A percentile compares a stretch with the other conserved stretches of the same genome.
Conservation (phyloP, 306 rosid species). For the Quercus cerris region DNA sequence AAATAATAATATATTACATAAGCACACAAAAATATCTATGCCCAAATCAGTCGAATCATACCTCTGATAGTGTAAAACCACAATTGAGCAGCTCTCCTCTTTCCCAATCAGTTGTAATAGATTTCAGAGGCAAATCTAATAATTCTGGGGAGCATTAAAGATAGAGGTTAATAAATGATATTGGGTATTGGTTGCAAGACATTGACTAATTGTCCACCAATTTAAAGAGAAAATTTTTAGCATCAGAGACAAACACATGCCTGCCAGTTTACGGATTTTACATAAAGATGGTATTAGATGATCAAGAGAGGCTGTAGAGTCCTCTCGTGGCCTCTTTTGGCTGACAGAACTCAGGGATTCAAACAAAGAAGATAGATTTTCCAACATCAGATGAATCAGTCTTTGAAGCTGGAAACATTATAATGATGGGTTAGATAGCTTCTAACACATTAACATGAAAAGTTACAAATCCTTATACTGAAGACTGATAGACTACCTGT, state of each 20-base stretch:
- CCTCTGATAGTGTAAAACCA: constrained; percentile 72
- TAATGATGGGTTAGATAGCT: constrained; percentile 25
- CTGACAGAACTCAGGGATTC: constrained; percentile 48
- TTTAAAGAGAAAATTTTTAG: constrained; percentile 5
- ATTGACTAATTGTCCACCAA: constrained; percentile 2
- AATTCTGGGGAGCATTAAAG: constrained; percentile 48
- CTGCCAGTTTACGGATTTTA: constrained; percentile 87
- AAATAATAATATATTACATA: neutral
- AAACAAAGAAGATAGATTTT: constrained; percentile 56
- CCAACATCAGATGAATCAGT: constrained; percentile 72
- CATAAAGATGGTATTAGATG: constrained; percentile 62
- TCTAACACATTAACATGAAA: constrained; percentile 15
- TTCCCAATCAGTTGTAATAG: constrained; percentile 85
- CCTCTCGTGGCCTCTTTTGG: constrained; percentile 48
- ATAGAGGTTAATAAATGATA: neutral
- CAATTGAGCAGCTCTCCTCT: constrained; percentile 49
- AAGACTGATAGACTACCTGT: constrained; percentile 44
- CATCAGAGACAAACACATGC: constrained; percentile 35
- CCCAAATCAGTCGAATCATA: constrained; percentile 31
- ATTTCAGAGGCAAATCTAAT: constrained; percentile 85
- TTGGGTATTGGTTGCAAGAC: constrained; percentile 15
- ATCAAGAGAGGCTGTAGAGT: constrained; percentile 40
- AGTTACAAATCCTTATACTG: constrained; percentile 2
- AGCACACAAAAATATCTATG: neutral
- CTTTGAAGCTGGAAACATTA: constrained; percentile 64